A percentile compares a stretch with the other conserved stretches of the same genome.
Evolutionary conservation across 2,329 filamentous ascomycete genomes (phyloP).

Genomic region (Metarhizium sp.): DNA sequence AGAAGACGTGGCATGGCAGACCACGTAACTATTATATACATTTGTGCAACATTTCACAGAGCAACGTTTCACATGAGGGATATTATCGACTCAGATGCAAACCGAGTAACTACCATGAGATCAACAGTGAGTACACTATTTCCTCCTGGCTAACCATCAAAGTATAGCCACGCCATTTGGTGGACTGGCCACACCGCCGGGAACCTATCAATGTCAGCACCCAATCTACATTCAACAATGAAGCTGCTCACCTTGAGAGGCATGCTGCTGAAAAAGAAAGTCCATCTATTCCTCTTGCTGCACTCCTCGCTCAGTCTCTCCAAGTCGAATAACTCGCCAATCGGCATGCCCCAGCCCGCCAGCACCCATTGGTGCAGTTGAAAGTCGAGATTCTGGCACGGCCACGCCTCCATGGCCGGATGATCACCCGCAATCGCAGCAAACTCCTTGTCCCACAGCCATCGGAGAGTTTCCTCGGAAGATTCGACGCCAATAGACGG

Average conservation of each 20-base stretch:
- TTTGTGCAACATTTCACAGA: too few relatives aligned
- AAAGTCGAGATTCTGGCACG: constrained; percentile 22
- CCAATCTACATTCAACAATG: not conserved
- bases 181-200: constrained; percentile 27
- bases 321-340: constrained; percentile 39
- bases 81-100: not conserved
- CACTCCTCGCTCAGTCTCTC: constrained; percentile 28
- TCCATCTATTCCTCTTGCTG: constrained; percentile 20
- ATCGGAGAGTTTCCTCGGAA: constrained; percentile 37
- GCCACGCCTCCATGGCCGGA: constrained; percentile 41
- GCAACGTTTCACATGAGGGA: not conserved
- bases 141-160: constrained; percentile 10
- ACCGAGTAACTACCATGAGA: too few relatives aligned
- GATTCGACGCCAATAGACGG: constrained; percentile 35
- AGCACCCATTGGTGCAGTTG: constrained; percentile 35
- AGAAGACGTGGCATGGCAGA: not conserved
- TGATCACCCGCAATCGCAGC: constrained; percentile 47
- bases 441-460: constrained; percentile 48
- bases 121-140: too few relatives aligned
- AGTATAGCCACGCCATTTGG: constrained; percentile 29
- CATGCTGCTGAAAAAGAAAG: constrained; percentile 31
- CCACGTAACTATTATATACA: too few relatives aligned
- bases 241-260: constrained; percentile 20
- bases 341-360: constrained; percentile 41
- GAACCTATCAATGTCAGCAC: constrained; percentile 13